Evolutionary conservation across 352 stramenopile genomes (phyloP).

Genomic region (Pythium apleroticum): DNA sequence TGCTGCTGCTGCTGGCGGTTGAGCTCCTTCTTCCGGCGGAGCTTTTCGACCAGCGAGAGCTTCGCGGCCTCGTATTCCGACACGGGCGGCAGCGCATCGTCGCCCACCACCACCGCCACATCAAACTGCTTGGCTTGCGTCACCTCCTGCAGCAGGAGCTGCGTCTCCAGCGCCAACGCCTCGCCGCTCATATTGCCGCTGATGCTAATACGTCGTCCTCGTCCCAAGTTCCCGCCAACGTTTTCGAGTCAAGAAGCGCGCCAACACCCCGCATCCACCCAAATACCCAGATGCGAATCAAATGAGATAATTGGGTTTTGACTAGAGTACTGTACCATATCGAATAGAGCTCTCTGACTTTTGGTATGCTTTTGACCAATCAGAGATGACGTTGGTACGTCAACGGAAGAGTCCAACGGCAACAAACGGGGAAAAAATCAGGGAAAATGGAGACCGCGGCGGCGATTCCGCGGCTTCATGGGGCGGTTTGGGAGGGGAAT

Average conservation of each 20-base stretch:
- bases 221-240: conserved; percentile 16
- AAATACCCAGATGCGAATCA: conserved; percentile 6
- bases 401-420: neutral
- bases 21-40: conserved; percentile 60
- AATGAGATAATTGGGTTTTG: neutral
- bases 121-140: conserved; percentile 53
- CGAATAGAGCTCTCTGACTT: neutral
- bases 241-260: neutral
- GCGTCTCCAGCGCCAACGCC: conserved; percentile 72
- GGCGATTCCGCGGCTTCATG: conserved; percentile 44
- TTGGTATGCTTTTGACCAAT: conserved; percentile 8
- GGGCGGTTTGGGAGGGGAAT: conserved; percentile 73
- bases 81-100: conserved; percentile 25
- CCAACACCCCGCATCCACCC: conserved; percentile 18
- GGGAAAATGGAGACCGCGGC: neutral
- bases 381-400: neutral
- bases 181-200: conserved; percentile 37
- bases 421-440: neutral
- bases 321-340: neutral
- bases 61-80: conserved; percentile 60
- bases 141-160: conserved; percentile 76
- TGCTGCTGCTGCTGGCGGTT: conserved; percentile 50
- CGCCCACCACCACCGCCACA: conserved; percentile 28
- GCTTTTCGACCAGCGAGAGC: conserved; percentile 59
- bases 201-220: neutral